phyloP scores from a whole-genome alignment of 2,329 filamentous ascomycete genomes.

The Domatiomyces catenatus region DNA sequence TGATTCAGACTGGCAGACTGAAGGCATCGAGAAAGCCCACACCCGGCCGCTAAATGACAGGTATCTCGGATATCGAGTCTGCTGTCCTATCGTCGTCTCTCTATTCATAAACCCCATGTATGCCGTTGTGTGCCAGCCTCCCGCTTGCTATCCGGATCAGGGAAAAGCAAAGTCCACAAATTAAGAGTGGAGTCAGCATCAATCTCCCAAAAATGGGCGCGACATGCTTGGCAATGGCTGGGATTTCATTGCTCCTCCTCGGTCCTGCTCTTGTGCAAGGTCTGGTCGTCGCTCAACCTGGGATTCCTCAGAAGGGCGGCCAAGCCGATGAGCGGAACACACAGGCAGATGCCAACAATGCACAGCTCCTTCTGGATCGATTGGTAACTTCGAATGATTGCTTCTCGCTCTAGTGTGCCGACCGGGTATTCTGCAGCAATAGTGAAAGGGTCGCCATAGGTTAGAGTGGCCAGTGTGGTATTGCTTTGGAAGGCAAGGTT shows the following conservation, averaged over 20 bases:
- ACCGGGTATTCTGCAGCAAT: constrained; percentile 26
- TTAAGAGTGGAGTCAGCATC: neutral
- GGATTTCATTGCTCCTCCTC: constrained; percentile 18
- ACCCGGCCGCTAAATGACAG: too few species aligned
- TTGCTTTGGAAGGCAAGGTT: constrained; percentile 25
- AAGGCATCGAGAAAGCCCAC: too few species aligned
- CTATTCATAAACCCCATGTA: too few species aligned
- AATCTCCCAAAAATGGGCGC: neutral
- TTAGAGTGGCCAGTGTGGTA: constrained; percentile 24
- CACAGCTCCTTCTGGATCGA: constrained; percentile 34
- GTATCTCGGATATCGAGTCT: too few species aligned
- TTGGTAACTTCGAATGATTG: constrained; percentile 31
- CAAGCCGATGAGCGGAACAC: constrained; percentile 32
- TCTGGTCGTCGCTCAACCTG: constrained; percentile 31
- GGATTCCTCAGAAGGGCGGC: constrained; percentile 33
- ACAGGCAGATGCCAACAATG: constrained; percentile 36
- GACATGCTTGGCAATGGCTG: neutral
- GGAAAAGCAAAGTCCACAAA: neutral
- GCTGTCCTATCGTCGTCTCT: too few species aligned
- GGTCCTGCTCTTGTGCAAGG: constrained; percentile 24
- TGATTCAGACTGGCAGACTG: too few species aligned
- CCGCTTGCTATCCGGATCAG: too few species aligned
- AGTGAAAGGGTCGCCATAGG: constrained; percentile 30
- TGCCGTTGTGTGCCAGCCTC: too few species aligned
- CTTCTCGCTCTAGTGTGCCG: constrained; percentile 30